Evolutionary conservation across 257 asterid species (phyloP).

Genomic region (Gardenia jasminoides): DNA sequence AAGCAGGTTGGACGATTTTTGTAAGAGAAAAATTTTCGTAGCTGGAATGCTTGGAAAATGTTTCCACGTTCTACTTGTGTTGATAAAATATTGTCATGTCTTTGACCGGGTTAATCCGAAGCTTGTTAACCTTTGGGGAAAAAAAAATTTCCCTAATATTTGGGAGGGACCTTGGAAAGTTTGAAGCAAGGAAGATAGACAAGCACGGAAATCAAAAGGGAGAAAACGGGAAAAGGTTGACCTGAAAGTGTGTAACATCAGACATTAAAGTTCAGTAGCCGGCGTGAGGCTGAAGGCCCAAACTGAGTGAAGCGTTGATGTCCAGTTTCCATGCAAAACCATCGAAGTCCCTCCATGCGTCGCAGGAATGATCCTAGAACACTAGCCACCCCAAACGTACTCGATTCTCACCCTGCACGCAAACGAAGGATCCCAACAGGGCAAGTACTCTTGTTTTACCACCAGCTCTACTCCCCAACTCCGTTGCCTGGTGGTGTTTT

Average conservation of each 20-base stretch:
- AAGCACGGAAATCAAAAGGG: neutral
- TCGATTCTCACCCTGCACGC: neutral
- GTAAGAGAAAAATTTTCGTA: too few relatives aligned
- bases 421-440: neutral
- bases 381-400: neutral
- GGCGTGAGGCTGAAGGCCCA: neutral
- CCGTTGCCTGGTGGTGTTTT: neutral
- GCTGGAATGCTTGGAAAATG: too few relatives aligned
- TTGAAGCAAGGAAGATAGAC: too few relatives aligned
- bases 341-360: neutral
- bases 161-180: neutral
- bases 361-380: neutral
- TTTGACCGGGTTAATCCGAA: neutral
- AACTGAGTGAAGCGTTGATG: neutral
- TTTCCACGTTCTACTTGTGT: too few relatives aligned
- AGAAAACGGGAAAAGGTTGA: neutral
- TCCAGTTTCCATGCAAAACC: neutral
- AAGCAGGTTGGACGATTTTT: too few relatives aligned
- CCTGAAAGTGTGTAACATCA: neutral
- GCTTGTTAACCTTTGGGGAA: too few relatives aligned
- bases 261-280: too few relatives aligned
- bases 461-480: neutral
- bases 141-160: too few relatives aligned
- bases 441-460: neutral
- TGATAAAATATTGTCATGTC: too few relatives aligned